Conservation (phyloP, 305 asterid species). For the Fraxinus velutina region DNA sequence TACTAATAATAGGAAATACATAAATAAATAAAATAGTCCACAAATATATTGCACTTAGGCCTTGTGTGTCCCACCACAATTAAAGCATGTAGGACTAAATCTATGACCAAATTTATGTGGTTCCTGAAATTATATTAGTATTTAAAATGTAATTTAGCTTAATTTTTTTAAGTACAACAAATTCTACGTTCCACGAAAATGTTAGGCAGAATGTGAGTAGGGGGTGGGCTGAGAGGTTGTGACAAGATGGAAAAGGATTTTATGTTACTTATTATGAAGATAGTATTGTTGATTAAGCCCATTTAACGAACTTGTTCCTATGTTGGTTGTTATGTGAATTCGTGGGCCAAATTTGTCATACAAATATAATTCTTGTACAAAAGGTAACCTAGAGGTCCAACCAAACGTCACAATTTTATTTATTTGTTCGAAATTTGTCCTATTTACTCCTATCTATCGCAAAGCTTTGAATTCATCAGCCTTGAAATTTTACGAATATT, state of each 20-base stretch:
- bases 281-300: constrained; percentile 21
- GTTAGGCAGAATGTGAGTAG: neutral
- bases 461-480: neutral
- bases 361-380: neutral
- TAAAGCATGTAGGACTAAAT: too few species aligned
- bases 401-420: too few species aligned
- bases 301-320: constrained; percentile 8
- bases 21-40: too few species aligned
- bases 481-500: neutral
- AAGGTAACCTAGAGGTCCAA: neutral
- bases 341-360: constrained; percentile 21
- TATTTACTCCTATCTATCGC: neutral
- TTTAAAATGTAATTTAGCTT: too few species aligned
- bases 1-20: too few species aligned
- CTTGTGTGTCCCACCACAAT: too few species aligned
- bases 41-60: too few species aligned
- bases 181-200: neutral
- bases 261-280: constrained; percentile 4
- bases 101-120: too few species aligned
- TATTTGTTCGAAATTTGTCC: neutral
- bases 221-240: neutral
- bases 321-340: constrained; percentile 22
- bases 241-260: neutral
- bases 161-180: neutral
- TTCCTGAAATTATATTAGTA: too few species aligned